These are phyloP conservation scores for Entomortierella chlamydospora DNA, from an alignment of 192 early-diverging fungal genomes.

Conservation along the genomic window DNA sequence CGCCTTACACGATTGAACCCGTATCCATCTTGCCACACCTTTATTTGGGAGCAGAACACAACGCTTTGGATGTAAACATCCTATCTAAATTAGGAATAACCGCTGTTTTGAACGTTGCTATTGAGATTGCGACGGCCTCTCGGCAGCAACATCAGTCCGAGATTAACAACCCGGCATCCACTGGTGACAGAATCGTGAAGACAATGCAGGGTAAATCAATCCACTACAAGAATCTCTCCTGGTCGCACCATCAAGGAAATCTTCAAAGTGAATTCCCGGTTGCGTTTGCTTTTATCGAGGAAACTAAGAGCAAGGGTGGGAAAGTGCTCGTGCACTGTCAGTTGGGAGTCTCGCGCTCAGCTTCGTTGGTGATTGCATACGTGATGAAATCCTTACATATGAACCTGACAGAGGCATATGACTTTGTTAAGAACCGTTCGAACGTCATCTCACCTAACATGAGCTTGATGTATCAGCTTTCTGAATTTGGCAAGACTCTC, in stretches of 20 bases:
- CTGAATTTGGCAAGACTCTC: constrained; percentile 72
- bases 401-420: constrained; percentile 74
- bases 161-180: neutral
- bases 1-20: constrained; percentile 68
- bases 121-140: constrained; percentile 68
- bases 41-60: constrained; percentile 74
- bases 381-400: constrained; percentile 80
- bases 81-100: constrained; percentile 65
- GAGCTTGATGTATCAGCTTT: constrained; percentile 81
- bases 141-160: constrained; percentile 2
- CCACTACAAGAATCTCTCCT: constrained; percentile 72
- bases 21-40: constrained; percentile 72
- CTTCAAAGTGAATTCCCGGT: constrained; percentile 68
- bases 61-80: constrained; percentile 63
- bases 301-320: constrained; percentile 58
- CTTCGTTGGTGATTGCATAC: constrained; percentile 87
- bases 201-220: constrained; percentile 26
- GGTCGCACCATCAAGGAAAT: constrained; percentile 80
- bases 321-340: constrained; percentile 89
- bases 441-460: constrained; percentile 87
- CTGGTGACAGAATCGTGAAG: constrained; percentile 6
- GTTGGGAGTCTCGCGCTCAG: constrained; percentile 89
- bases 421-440: constrained; percentile 76
- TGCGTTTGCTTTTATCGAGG: constrained; percentile 77
- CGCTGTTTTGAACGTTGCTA: constrained; percentile 81